phyloP scores from a whole-genome alignment of 2,329 filamentous ascomycete species.

The Canariomyces notabilis region DNA sequence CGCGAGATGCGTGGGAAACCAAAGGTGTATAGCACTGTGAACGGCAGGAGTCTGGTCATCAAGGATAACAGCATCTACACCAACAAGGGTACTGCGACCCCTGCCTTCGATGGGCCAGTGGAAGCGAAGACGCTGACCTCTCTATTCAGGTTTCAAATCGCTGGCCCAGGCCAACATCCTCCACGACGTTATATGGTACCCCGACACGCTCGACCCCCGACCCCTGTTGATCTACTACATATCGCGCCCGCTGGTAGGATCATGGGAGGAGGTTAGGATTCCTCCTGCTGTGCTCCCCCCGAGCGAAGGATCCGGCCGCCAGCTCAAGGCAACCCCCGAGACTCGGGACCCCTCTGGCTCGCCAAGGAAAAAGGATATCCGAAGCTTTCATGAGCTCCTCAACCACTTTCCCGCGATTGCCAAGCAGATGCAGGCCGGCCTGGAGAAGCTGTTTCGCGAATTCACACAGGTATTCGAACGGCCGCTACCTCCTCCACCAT shows the following conservation, averaged over 20 bases:
- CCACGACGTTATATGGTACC: slow-evolving; percentile 80
- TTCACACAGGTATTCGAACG: slow-evolving; percentile 83
- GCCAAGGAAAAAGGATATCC: slow-evolving; percentile 82
- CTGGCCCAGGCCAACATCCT: slow-evolving; percentile 85
- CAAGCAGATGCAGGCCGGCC: slow-evolving; percentile 86
- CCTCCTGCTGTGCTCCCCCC: slow-evolving; percentile 56
- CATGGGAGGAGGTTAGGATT: slow-evolving; percentile 71
- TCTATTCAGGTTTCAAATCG: slow-evolving; percentile 73
- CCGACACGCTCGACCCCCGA: slow-evolving; percentile 79
- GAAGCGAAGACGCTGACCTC: slow-evolving; percentile 2
- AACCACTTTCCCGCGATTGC: slow-evolving; percentile 94
- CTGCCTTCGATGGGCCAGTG: neutral
- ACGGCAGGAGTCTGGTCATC: slow-evolving; percentile 87
- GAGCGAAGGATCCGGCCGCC: slow-evolving; percentile 24
- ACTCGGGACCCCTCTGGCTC: slow-evolving; percentile 41
- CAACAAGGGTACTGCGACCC: slow-evolving; percentile 69
- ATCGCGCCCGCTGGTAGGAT: slow-evolving; percentile 78
- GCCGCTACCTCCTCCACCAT: slow-evolving; percentile 71
- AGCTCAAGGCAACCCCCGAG: slow-evolving; percentile 26
- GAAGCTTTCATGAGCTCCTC: slow-evolving; percentile 82
- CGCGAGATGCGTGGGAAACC: slow-evolving; percentile 89
- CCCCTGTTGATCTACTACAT: slow-evolving; percentile 98
- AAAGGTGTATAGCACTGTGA: slow-evolving; percentile 87
- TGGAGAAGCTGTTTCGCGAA: slow-evolving; percentile 85
- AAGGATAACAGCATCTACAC: slow-evolving; percentile 92